Evolutionary conservation across 2,329 filamentous ascomycete genomes (phyloP), one percentile per base, ranked within the genome.

Genomic region (Byssoonygena ceratinophila): DNA sequence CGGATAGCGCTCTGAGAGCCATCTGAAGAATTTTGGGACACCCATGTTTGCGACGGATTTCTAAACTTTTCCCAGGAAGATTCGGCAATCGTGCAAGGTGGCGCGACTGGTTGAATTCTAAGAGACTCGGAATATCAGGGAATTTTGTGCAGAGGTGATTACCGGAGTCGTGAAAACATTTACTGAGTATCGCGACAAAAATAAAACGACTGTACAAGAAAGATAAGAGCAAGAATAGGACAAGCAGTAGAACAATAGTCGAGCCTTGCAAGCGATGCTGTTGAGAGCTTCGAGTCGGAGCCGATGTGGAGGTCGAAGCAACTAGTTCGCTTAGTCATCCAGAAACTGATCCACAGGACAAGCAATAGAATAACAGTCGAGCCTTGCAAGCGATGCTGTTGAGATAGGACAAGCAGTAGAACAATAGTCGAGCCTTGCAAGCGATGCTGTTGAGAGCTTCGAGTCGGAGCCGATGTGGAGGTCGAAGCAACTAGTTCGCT

Each of bases 1-100:
- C 52, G 92, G 92, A 80, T 98, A 98, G 63, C 94, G 85, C 80
- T 98, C 94, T 55, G 90, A 96, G 78, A 98, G 85, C 92, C 94
- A 98, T 80, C 92, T 81, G 76, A 95, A 95, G 76, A 95, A 95
- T 68, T 95, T 95, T 67, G 76, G 76, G 60, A 87, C 83, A 80
- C 83, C 81, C 81, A 81, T 79, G 64, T 57, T 68, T 66, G 68
- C 61, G 59, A 52, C 56, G 14, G 12, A 27, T 36, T 36, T 6
- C 16, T 25, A 32, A 16, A 16, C 32, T 20, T 39, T 40, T 41
- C 55, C 54, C 41, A 40, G 40, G 47, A 52, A 46, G 37, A 51
- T 45, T 40, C 23, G 31, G 41, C 32, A 16, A n/a, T 22, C 37
- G 25, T 34, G 18, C 6, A 45, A 16, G 31, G 37, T 34, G 29